Conservation (phyloP, 2,329 filamentous ascomycete genomes). For the Pezicula neosporulosa region DNA sequence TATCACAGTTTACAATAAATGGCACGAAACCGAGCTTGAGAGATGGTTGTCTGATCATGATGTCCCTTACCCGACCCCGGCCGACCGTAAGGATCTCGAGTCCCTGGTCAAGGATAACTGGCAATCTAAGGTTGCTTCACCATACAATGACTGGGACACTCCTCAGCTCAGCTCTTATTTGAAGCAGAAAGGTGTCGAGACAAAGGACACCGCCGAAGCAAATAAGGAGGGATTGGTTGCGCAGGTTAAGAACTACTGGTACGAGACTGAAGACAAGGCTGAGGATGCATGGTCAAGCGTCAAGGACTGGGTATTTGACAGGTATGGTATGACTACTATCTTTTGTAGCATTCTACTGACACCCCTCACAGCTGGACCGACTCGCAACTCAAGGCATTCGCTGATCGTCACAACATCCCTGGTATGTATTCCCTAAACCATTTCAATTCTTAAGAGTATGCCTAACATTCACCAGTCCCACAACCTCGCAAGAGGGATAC, state of each 20-base stretch:
- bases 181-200: slow-evolving; percentile 66
- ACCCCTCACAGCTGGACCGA: slow-evolving; percentile 43
- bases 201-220: slow-evolving; percentile 61
- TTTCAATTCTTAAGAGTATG: not conserved
- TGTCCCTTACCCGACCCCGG: slow-evolving; percentile 83
- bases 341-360: slow-evolving; percentile 4
- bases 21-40: slow-evolving; percentile 97
- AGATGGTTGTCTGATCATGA: slow-evolving; percentile 93
- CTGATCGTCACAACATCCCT: slow-evolving; percentile 82
- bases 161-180: slow-evolving; percentile 67
- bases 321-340: slow-evolving; percentile 39
- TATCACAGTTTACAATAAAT: slow-evolving; percentile 86
- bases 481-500: slow-evolving; percentile 84
- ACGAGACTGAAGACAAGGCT: slow-evolving; percentile 74
- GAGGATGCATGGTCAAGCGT: slow-evolving; percentile 68
- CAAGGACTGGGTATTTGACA: slow-evolving; percentile 90
- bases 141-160: slow-evolving; percentile 75
- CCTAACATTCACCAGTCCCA: slow-evolving; percentile 50
- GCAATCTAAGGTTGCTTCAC: slow-evolving; percentile 70
- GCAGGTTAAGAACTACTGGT: slow-evolving; percentile 72
- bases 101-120: slow-evolving; percentile 86
- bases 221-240: slow-evolving; percentile 66
- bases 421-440: not conserved
- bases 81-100: slow-evolving; percentile 94
- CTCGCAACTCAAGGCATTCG: slow-evolving; percentile 88